A percentile compares a stretch with the other conserved stretches of the same genome.
phyloP scores from a whole-genome alignment of 164 flowering plant genomes.

The Taxillus chinensis region DNA sequence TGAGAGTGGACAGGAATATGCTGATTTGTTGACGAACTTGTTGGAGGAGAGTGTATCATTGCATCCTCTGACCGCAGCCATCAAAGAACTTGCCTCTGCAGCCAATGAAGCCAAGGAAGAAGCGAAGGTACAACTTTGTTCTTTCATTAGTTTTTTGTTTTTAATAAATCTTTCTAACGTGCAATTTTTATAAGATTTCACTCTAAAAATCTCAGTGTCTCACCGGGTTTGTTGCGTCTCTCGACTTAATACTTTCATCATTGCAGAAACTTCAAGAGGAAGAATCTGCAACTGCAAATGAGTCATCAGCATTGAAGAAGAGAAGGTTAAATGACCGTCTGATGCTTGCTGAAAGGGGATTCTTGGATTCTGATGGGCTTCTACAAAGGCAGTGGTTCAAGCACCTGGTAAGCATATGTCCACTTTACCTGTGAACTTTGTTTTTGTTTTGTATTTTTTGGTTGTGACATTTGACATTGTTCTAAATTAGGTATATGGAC shows the following conservation, averaged over 20 bases:
- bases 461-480: neutral
- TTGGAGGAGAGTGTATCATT: constrained; percentile 28
- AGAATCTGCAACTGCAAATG: constrained; percentile 12
- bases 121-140: constrained; percentile 34
- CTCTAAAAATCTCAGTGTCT: neutral
- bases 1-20: constrained; percentile 30
- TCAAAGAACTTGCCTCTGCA: constrained; percentile 41
- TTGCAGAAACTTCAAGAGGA: constrained; percentile 45
- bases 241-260: neutral
- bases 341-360: constrained; percentile 89
- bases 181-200: neutral
- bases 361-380: constrained; percentile 73
- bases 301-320: constrained; percentile 27
- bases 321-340: constrained; percentile 71
- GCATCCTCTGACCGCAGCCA: constrained; percentile 38
- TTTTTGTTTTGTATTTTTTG: neutral
- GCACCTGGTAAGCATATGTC: constrained; percentile 61
- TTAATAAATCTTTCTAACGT: neutral
- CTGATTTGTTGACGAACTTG: constrained; percentile 27
- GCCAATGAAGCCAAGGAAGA: constrained; percentile 42
- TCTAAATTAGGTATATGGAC: constrained; percentile 58
- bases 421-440: neutral
- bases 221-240: neutral
- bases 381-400: constrained; percentile 73
- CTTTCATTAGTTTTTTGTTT: no score